Evolutionary conservation across 2,329 filamentous ascomycete species (phyloP), one percentile per base, ranked within the genome.

Genomic region (Aspergillus ibericus): DNA sequence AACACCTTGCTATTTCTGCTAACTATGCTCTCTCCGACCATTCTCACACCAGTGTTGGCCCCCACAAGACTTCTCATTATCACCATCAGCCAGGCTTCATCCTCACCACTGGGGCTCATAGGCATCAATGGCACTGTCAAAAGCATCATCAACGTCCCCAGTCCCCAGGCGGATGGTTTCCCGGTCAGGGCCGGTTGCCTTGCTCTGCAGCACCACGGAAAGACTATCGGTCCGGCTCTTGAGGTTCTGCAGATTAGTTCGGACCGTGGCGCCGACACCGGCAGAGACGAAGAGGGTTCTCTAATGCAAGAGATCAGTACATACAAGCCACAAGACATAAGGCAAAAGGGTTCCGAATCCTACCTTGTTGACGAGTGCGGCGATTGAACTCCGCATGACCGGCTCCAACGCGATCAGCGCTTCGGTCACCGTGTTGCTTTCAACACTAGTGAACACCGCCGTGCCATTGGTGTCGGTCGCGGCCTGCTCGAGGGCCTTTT

Each of bases 141-240:
- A 18, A 44, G 62, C 22, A 66, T 53, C 51, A 22, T 53, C 51
- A 4, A 53, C 51, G 42, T 53, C 51, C 5, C 36, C 51, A 6
- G 51, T 53, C 13, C 51, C 51, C 38, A 34, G 51, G 13, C 51
- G 51, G 5, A 53, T 53, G 27, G 51, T 53, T 8, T 53, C 51
- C 51, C 42, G 44, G 27, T 53, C 51, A n/a, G 51, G 2, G 12
- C 36, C 51, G 25, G 12, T 20, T 9, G 51, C 51, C 36, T 53
- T 53, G 16, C 25, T 15, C 16, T 53, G 51, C 36, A 53, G 38
- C 10, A 16, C 51, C 35, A 44, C 51, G 5, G 51, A 53, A 18
- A 53, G 36, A 22, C 10, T 36, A 53, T 44, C 16, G 36, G 51
- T 53, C 51, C 38, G 38, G 10, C 16, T 29, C 38, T 29, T 38